Conservation (phyloP, 139 green algal genomes). For the Dunaliella primolecta region DNA sequence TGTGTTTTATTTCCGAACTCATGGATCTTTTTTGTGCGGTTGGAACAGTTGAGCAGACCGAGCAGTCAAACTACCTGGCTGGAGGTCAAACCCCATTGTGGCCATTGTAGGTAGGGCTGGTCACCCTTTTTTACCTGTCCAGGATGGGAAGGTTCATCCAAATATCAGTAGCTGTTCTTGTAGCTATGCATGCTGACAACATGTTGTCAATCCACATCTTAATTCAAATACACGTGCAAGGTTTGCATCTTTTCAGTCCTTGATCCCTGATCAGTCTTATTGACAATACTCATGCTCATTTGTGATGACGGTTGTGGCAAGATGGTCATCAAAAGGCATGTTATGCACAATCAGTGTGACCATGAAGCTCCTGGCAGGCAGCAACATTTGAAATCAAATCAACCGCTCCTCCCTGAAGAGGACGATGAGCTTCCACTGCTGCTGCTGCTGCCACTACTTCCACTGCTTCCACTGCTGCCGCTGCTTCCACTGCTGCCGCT, state of each 20-base stretch:
- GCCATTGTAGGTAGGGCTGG: no score
- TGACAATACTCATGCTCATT: no score
- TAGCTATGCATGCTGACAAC: no score
- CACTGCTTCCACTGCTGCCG: neutral
- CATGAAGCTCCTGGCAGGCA: neutral
- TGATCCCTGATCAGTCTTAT: no score
- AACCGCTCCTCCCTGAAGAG: neutral
- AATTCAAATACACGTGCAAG: no score
- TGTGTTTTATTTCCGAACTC: neutral
- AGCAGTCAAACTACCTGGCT: neutral
- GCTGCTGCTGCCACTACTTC: neutral
- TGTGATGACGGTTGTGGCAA: no score
- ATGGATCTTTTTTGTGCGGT: neutral
- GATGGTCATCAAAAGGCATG: neutral
- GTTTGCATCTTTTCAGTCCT: no score
- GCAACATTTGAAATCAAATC: neutral
- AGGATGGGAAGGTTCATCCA: no score
- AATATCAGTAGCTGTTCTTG: no score
- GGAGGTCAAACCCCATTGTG: neutral
- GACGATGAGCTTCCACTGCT: neutral
- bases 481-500: neutral
- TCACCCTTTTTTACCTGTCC: no score
- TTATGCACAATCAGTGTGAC: neutral
- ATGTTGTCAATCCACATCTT: no score
- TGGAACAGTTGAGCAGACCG: neutral